phyloP scores from a whole-genome alignment of 2,329 filamentous ascomycete species.

The Trichoderma citrinoviride region DNA sequence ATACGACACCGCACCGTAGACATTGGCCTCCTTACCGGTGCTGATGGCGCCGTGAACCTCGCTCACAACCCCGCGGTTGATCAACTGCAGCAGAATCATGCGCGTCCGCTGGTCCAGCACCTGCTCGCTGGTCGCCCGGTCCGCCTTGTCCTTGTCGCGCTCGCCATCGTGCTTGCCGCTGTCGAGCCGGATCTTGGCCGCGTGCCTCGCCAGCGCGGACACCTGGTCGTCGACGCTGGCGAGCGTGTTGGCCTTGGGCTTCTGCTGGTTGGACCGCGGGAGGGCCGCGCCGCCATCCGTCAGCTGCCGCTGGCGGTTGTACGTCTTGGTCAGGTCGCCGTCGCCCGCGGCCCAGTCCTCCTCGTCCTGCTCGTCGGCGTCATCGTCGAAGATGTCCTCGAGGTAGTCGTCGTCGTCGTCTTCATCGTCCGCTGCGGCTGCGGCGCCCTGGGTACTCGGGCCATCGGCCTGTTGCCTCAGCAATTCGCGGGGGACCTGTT shows the following conservation, averaged over 20 bases:
- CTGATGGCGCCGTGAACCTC: constrained; percentile 94
- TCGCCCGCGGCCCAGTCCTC: constrained; percentile 57
- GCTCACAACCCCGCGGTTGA: constrained; percentile 84
- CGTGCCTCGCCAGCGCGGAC: constrained; percentile 78
- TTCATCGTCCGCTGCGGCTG: constrained; percentile 31
- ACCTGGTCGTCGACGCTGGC: constrained; percentile 85
- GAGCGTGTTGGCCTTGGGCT: constrained; percentile 74
- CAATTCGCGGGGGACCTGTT: constrained; percentile 36
- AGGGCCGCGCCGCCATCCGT: constrained; percentile 43
- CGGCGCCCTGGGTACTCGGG: too few species aligned
- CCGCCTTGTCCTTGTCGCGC: constrained; percentile 77
- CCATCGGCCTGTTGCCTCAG: constrained; percentile 28
- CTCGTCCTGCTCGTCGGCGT: constrained; percentile 40
- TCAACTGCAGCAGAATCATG: constrained; percentile 94
- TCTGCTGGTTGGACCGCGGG: constrained; percentile 74
- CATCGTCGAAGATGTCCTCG: constrained; percentile 41
- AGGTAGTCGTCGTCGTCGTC: constrained; percentile 37
- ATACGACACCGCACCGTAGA: constrained; percentile 80
- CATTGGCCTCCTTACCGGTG: constrained; percentile 97
- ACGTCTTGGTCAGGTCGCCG: constrained; percentile 77
- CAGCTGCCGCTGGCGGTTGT: constrained; percentile 73
- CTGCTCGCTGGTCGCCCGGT: constrained; percentile 90
- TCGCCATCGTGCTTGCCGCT: constrained; percentile 53
- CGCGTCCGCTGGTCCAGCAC: constrained; percentile 91
- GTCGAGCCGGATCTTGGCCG: constrained; percentile 79